A percentile compares a stretch with the other conserved stretches of the same genome.
phyloP scores from a whole-genome alignment of 2,329 filamentous ascomycete species.

The Exophiala sideris region DNA sequence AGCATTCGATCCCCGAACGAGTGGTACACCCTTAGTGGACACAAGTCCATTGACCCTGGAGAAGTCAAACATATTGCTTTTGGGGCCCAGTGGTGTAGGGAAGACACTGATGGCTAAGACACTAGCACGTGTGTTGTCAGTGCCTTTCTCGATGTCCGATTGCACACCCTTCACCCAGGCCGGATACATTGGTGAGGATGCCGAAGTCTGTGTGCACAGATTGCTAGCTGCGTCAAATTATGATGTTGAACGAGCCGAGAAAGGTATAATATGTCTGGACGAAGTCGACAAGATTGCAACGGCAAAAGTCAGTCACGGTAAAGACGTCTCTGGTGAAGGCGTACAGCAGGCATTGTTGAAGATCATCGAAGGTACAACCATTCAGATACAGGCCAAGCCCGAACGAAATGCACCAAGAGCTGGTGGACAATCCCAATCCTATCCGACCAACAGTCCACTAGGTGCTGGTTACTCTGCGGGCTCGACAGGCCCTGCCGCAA shows the following conservation, averaged over 20 bases:
- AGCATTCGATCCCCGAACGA: constrained; percentile 25
- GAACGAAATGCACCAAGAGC: constrained; percentile 42
- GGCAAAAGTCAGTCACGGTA: constrained; percentile 79
- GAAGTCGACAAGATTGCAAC: constrained; percentile 97
- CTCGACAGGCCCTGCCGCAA: constrained; percentile 31
- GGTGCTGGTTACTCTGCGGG: constrained; percentile 31
- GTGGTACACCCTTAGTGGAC: constrained; percentile 49
- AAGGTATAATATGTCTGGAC: constrained; percentile 91
- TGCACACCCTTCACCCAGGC: constrained; percentile 95
- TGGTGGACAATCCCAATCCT: constrained; percentile 37
- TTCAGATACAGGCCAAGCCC: constrained; percentile 82
- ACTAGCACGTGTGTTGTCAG: constrained; percentile 84
- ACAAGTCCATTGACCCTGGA: constrained; percentile 70
- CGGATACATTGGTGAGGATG: constrained; percentile 95
- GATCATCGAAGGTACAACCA: constrained; percentile 90
- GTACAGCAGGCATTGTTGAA: constrained; percentile 95
- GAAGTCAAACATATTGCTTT: constrained; percentile 88
- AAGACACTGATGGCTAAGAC: constrained; percentile 94
- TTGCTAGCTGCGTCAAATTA: constrained; percentile 88
- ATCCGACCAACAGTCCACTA: constrained; percentile 39
- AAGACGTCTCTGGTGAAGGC: constrained; percentile 93
- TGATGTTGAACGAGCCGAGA: constrained; percentile 76
- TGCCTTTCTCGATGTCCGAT: constrained; percentile 92
- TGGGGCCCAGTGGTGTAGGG: constrained; percentile 90
- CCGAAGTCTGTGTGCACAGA: constrained; percentile 90